phyloP scores from a whole-genome alignment of 768 basidiomycete genomes.

The Coprinellus aureogranulatus region DNA sequence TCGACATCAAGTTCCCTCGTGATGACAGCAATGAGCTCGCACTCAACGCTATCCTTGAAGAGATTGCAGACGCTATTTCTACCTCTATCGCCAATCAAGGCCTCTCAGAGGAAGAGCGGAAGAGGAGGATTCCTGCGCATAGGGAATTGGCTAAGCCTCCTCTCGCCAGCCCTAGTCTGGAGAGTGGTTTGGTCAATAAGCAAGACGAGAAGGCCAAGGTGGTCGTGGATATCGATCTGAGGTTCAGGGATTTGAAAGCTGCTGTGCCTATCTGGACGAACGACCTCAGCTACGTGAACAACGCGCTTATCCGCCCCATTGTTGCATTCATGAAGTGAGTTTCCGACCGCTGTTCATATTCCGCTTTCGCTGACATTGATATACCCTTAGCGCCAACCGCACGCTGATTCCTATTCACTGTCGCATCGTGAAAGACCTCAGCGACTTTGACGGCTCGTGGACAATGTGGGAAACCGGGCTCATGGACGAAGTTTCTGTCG shows the following conservation, averaged over 20 bases:
- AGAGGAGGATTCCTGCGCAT: constrained; percentile 77
- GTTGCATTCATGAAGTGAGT: constrained; percentile 98
- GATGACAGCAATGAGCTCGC: constrained; percentile 66
- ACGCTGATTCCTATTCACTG: constrained; percentile 95
- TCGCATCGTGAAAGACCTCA: constrained; percentile 75
- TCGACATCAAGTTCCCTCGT: constrained; percentile 96
- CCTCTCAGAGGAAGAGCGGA: constrained; percentile 24
- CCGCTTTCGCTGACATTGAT: background rate
- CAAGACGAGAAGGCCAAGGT: constrained; percentile 44
- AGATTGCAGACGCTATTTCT: constrained; percentile 87
- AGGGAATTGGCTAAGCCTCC: constrained; percentile 84
- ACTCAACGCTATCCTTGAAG: constrained; percentile 80
- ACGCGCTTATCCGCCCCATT: constrained; percentile 89
- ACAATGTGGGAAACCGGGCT: constrained; percentile 73
- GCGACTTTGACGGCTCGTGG: constrained; percentile 95
- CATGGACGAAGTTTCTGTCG: constrained; percentile 84
- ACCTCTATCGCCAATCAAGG: constrained; percentile 47
- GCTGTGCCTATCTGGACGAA: constrained; percentile 88
- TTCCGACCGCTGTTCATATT: background rate
- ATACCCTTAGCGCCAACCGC: constrained; percentile 70
- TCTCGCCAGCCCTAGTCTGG: constrained; percentile 63
- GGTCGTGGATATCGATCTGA: constrained; percentile 87
- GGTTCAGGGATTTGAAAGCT: constrained; percentile 95
- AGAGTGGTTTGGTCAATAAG: constrained; percentile 15
- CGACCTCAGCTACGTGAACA: constrained; percentile 88